These are phyloP conservation scores for Cephaloascus albidus DNA, from an alignment of 805 yeast species.

Conservation along the genomic window DNA sequence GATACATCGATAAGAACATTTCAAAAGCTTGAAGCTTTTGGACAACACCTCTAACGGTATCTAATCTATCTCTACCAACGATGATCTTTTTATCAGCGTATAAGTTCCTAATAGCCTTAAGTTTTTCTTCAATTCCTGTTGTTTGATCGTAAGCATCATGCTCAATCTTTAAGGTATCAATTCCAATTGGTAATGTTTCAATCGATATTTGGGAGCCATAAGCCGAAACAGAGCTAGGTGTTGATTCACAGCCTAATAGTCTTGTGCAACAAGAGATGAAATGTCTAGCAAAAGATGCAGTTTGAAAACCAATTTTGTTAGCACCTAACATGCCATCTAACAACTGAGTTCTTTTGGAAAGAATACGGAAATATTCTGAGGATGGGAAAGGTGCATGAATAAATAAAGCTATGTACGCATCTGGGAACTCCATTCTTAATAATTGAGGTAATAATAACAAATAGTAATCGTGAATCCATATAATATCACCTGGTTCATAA, in stretches of 20 bases:
- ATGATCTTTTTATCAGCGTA: constrained; percentile 67
- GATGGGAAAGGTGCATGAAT: constrained; percentile 93
- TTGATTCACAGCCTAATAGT: constrained; percentile 72
- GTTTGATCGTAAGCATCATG: constrained; percentile 41
- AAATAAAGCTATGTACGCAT: constrained; percentile 68
- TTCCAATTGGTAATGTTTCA: constrained; percentile 80
- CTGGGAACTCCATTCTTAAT: constrained; percentile 66
- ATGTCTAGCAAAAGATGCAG: constrained; percentile 80
- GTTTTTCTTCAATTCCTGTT: constrained; percentile 47
- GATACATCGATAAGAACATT: constrained; percentile 79
- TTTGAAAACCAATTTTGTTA: constrained; percentile 79
- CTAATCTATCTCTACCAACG: constrained; percentile 91
- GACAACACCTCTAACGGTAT: constrained; percentile 84
- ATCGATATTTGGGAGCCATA: constrained; percentile 74
- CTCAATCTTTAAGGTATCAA: constrained; percentile 64
- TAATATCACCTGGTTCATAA: constrained; percentile 81
- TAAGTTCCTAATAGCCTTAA: constrained; percentile 50
- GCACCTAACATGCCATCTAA: constrained; percentile 91
- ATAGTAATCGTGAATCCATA: constrained; percentile 91
- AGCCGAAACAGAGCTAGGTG: constrained; percentile 46
- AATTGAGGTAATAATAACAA: constrained; percentile 74
- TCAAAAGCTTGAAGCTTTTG: constrained; percentile 92
- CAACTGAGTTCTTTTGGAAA: constrained; percentile 73
- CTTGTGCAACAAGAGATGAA: constrained; percentile 87
- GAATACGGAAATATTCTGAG: constrained; percentile 84